phyloP scores from a whole-genome alignment of 768 basidiomycete genomes.

The Mrakia blollopis region DNA sequence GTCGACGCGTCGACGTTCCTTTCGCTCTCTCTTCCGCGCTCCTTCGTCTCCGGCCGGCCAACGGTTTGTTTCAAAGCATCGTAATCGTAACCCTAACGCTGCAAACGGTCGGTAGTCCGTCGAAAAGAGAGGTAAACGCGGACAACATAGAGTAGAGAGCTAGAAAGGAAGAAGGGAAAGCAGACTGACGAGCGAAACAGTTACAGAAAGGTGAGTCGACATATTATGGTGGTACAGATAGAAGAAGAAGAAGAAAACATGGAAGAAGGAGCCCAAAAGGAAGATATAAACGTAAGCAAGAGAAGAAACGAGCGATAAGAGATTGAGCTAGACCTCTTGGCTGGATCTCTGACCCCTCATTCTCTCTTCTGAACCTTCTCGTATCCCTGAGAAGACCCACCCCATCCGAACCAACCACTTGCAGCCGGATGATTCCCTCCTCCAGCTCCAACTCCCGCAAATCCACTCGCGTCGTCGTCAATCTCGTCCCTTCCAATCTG shows the following conservation, averaged over 20 bases:
- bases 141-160: too few relatives aligned
- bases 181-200: too few relatives aligned
- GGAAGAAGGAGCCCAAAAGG: too few relatives aligned
- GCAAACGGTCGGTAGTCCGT: too few relatives aligned
- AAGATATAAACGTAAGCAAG: background rate
- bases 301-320: background rate
- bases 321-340: background rate
- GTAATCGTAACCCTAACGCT: too few relatives aligned
- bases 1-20: too few relatives aligned
- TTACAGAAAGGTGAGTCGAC: background rate
- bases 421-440: background rate
- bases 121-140: too few relatives aligned
- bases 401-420: constrained; percentile 9
- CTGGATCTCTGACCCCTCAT: background rate
- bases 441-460: background rate
- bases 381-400: constrained; percentile 2
- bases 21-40: too few relatives aligned
- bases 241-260: too few relatives aligned
- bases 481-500: constrained; percentile 29
- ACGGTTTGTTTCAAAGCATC: too few relatives aligned
- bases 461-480: background rate
- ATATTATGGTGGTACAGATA: background rate
- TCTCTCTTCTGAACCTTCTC: constrained; percentile 16
- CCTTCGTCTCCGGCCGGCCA: too few relatives aligned
- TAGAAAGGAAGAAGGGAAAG: background rate